These are phyloP conservation scores for Leccinum fibrillosum DNA, from an alignment of 768 basidiomycete genomes.

Conservation along the genomic window DNA sequence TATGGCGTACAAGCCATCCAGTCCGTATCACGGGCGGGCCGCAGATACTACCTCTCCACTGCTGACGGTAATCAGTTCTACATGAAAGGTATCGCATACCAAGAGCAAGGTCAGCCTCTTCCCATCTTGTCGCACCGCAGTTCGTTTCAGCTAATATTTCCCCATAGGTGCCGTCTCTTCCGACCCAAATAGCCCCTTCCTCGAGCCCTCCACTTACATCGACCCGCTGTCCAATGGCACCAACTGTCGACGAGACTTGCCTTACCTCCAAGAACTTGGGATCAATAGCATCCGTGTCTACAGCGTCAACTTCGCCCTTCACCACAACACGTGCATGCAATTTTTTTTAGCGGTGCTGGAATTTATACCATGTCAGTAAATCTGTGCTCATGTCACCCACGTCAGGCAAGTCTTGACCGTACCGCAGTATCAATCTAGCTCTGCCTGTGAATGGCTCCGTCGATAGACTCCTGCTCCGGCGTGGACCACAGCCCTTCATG, in stretches of 20 bases:
- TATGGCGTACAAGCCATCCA: slow-evolving; percentile 60
- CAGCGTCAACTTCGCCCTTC: slow-evolving; percentile 75
- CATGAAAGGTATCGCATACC: slow-evolving; percentile 86
- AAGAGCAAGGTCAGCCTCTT: slow-evolving; percentile 60
- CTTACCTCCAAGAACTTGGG: slow-evolving; percentile 68
- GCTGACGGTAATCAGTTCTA: slow-evolving; percentile 76
- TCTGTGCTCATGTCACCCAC: background rate
- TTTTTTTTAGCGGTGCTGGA: slow-evolving; percentile 63
- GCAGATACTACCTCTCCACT: slow-evolving; percentile 69
- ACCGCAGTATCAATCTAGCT: slow-evolving; percentile 74
- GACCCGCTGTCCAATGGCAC: slow-evolving; percentile 71
- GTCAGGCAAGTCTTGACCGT: slow-evolving; percentile 7
- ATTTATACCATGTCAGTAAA: slow-evolving; percentile 83
- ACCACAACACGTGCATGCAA: slow-evolving; percentile 88
- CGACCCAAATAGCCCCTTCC: slow-evolving; percentile 56
- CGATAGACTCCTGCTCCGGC: slow-evolving; percentile 58
- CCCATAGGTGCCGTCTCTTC: slow-evolving; percentile 35
- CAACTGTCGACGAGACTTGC: slow-evolving; percentile 78
- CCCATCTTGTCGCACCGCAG: background rate
- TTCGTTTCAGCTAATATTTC: background rate
- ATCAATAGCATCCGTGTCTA: slow-evolving; percentile 86
- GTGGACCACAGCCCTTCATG: slow-evolving; percentile 80
- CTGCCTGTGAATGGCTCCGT: slow-evolving; percentile 85
- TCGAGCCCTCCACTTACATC: slow-evolving; percentile 69
- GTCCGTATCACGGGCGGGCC: slow-evolving; percentile 62